A percentile compares a stretch with the other conserved stretches of the same genome.
Conservation (phyloP, 139 green algal genomes). For the Coccomyxa sp. region DNA sequence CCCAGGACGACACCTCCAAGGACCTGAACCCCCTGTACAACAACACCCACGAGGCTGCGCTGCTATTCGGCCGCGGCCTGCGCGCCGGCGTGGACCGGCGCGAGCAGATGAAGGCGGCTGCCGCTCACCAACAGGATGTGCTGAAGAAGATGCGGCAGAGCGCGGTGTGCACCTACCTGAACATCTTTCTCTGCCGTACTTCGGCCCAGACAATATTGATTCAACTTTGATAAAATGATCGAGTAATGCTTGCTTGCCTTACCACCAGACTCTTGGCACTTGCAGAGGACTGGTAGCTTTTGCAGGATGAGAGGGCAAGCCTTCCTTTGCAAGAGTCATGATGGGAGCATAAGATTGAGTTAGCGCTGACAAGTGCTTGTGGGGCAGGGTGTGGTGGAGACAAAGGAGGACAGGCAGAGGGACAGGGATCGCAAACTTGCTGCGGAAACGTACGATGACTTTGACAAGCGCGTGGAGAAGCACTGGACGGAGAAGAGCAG, state of each 20-base stretch:
- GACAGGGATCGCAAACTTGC: slow-evolving; percentile 46
- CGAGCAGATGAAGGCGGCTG: slow-evolving; percentile 89
- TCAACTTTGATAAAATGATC: too few species aligned
- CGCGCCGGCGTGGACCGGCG: slow-evolving; percentile 86
- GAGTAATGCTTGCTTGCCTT: too few species aligned
- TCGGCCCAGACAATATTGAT: too few species aligned
- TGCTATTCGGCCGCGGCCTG: slow-evolving; percentile 93
- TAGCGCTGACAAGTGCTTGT: not conserved
- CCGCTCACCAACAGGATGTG: slow-evolving; percentile 55
- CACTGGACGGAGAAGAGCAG: slow-evolving; percentile 23
- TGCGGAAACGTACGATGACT: slow-evolving; percentile 72
- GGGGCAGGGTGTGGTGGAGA: slow-evolving; percentile 47
- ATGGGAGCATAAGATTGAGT: too few species aligned
- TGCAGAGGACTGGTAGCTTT: too few species aligned
- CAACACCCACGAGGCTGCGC: slow-evolving; percentile 75
- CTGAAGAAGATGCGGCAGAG: slow-evolving; percentile 33
- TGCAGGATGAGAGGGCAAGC: too few species aligned
- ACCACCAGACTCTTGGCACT: too few species aligned
- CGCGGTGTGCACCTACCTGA: not conserved
- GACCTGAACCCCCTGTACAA: slow-evolving; percentile 94
- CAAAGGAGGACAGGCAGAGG: slow-evolving; percentile 47
- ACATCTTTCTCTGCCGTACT: not conserved
- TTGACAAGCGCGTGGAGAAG: slow-evolving; percentile 57
- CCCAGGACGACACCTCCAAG: slow-evolving; percentile 84
- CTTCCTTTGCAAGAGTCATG: too few species aligned